phyloP scores from a whole-genome alignment of 1,284 basidiomycete genomes.

The Amylostereum areolatum region DNA sequence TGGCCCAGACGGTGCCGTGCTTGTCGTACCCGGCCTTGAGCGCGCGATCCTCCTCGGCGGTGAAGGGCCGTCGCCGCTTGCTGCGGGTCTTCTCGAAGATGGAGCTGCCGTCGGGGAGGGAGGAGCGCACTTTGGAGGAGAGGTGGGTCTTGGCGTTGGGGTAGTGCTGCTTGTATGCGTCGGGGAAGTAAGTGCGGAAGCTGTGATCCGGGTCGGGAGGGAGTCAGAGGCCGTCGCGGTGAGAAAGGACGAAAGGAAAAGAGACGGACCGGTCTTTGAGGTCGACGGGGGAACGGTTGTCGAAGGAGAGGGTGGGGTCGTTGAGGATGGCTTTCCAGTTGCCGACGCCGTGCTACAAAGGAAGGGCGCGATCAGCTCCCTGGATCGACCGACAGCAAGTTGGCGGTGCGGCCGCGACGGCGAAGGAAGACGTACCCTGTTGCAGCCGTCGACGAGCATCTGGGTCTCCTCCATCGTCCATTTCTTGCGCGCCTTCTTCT shows the following conservation, averaged over 20 bases:
- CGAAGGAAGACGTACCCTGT: slow-evolving; percentile 47
- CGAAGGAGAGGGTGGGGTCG: slow-evolving; percentile 68
- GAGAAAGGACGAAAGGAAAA: neutral
- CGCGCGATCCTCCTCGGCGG: slow-evolving; percentile 80
- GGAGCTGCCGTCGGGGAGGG: slow-evolving; percentile 72
- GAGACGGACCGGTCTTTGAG: slow-evolving; percentile 78
- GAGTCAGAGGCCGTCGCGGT: neutral
- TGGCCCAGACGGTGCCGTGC: slow-evolving; percentile 86
- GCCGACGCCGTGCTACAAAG: slow-evolving; percentile 55
- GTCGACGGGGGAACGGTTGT: slow-evolving; percentile 80
- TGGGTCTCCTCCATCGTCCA: slow-evolving; percentile 79
- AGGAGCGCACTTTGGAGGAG: slow-evolving; percentile 72
- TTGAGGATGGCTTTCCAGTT: slow-evolving; percentile 90
- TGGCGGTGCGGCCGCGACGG: slow-evolving; percentile 1
- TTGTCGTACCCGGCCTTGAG: slow-evolving; percentile 84
- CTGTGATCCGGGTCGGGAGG: slow-evolving; percentile 26
- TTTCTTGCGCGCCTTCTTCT: slow-evolving; percentile 75
- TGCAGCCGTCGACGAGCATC: slow-evolving; percentile 80
- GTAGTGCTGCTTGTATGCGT: slow-evolving; percentile 87
- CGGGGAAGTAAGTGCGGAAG: slow-evolving; percentile 88
- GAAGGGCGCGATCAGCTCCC: slow-evolving; percentile 1
- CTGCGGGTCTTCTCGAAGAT: slow-evolving; percentile 78
- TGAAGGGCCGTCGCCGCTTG: slow-evolving; percentile 83
- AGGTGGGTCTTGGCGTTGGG: slow-evolving; percentile 89
- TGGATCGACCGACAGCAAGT: slow-evolving; percentile 6